Conservation (phyloP, 768 basidiomycete species). For the Udeniomyces megalosporus region DNA sequence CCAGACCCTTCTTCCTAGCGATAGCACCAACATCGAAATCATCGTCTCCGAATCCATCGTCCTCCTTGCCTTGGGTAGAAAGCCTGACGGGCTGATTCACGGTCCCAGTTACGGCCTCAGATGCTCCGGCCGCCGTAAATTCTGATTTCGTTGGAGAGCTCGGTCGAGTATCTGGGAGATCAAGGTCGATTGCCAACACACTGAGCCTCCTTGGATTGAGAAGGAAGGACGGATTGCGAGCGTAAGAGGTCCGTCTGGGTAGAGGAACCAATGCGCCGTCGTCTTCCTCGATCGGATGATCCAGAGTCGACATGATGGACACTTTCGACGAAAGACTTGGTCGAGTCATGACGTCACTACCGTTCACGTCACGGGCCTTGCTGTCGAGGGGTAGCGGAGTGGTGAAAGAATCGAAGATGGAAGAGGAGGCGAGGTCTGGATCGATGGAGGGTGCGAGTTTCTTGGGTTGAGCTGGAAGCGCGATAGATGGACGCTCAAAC, state of each 20-base stretch:
- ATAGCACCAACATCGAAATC: not conserved
- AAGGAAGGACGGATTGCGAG: slow-evolving; percentile 24
- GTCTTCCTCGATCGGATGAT: not conserved
- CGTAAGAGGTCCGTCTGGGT: not conserved
- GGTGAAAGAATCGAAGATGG: not conserved
- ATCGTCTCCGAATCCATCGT: not conserved
- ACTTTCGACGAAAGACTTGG: too few relatives aligned
- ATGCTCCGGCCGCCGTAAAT: not conserved
- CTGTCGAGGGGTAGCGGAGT: too few relatives aligned
- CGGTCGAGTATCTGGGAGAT: slow-evolving; percentile 50
- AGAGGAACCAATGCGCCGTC: slow-evolving; percentile 5
- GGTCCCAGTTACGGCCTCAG: too few relatives aligned
- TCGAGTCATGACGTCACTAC: too few relatives aligned
- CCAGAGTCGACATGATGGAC: too few relatives aligned
- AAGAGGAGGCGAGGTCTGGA: not conserved
- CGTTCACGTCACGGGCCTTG: too few relatives aligned
- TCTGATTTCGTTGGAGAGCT: slow-evolving; percentile 21
- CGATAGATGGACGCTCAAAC: slow-evolving; percentile 55
- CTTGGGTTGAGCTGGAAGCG: not conserved
- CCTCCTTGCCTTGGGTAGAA: too few relatives aligned
- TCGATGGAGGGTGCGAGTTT: not conserved
- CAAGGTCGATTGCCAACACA: slow-evolving; percentile 72
- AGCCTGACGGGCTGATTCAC: too few relatives aligned
- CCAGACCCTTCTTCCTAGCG: slow-evolving; percentile 46
- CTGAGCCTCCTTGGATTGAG: slow-evolving; percentile 40